phyloP scores from a whole-genome alignment of 257 asterid genomes.

The Marsdenia floribunda region DNA sequence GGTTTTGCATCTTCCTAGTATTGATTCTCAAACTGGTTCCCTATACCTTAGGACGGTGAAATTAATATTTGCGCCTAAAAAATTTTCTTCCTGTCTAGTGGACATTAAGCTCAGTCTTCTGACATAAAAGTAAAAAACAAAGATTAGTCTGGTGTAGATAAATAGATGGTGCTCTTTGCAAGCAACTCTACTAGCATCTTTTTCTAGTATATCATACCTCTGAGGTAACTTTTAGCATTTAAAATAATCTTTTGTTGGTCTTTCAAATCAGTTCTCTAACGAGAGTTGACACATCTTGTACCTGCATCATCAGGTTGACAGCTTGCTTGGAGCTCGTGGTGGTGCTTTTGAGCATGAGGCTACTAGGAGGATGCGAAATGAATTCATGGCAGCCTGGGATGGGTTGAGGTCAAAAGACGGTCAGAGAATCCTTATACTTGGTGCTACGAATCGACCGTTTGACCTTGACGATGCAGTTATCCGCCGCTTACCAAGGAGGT shows the following conservation, averaged over 20 bases:
- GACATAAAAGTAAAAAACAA: not conserved
- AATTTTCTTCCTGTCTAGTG: not conserved
- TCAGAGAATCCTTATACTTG: conserved; percentile 90
- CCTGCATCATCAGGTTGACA: conserved; percentile 83
- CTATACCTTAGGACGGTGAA: too few species aligned
- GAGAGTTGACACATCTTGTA: conserved; percentile 7
- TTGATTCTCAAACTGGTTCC: not conserved
- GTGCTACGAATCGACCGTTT: conserved; percentile 99
- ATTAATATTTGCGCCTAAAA: not conserved
- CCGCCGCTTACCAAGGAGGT: conserved; percentile 99
- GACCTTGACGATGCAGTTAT: conserved; percentile 99
- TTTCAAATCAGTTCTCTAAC: not conserved
- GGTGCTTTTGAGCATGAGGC: conserved; percentile 99
- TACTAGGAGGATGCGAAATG: conserved; percentile 96
- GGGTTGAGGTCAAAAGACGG: conserved; percentile 95
- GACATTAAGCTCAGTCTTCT: not conserved
- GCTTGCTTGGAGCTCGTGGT: conserved; percentile 99
- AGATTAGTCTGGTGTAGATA: not conserved
- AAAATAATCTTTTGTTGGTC: not conserved
- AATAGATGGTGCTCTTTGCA: not conserved
- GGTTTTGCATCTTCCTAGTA: not conserved
- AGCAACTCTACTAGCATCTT: not conserved
- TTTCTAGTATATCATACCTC: not conserved
- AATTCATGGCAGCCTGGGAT: conserved; percentile 99
- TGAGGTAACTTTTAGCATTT: not conserved